These are phyloP conservation scores for Chrysophaeum taylorii DNA, from an alignment of 352 stramenopile species.

Conservation along the genomic window DNA sequence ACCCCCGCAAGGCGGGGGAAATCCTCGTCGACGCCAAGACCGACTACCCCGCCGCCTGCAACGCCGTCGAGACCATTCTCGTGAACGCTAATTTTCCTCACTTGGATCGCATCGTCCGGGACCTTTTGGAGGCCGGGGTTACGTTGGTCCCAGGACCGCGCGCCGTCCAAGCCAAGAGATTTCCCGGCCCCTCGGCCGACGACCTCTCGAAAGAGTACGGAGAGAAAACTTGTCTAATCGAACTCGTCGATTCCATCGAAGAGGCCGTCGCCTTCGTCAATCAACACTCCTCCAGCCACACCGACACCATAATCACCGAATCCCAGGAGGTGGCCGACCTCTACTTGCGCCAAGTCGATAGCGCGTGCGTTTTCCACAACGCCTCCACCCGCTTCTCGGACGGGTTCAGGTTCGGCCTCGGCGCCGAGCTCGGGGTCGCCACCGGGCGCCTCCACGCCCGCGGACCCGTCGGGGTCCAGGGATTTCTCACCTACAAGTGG, in stretches of 20 bases:
- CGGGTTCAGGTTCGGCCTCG: constrained; percentile 91
- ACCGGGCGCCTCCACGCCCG: constrained; percentile 91
- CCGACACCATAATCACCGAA: constrained; percentile 89
- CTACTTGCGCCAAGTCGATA: constrained; percentile 76
- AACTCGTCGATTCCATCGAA: constrained; percentile 74
- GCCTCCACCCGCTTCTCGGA: constrained; percentile 86
- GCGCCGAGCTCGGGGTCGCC: constrained; percentile 92
- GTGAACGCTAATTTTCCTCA: too few species aligned
- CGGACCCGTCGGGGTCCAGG: constrained; percentile 87
- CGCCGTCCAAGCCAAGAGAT: constrained; percentile 57
- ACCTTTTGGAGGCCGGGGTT: constrained; percentile 77
- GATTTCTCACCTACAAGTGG: constrained; percentile 94
- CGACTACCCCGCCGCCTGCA: constrained; percentile 94
- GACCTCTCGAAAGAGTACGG: constrained; percentile 86
- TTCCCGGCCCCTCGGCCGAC: constrained; percentile 58
- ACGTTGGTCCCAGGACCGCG: constrained; percentile 75
- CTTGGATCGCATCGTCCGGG: too few species aligned
- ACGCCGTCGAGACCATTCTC: constrained; percentile 90
- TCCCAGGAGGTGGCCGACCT: constrained; percentile 59
- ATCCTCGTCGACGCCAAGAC: constrained; percentile 94
- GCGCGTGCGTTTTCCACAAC: constrained; percentile 96
- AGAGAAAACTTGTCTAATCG: constrained; percentile 77
- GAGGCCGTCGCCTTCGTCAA: constrained; percentile 90
- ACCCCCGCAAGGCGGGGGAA: constrained; percentile 63
- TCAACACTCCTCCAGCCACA: constrained; percentile 87